phyloP scores from a whole-genome alignment of 2,329 filamentous ascomycete species.

The Fusarium sp. region DNA sequence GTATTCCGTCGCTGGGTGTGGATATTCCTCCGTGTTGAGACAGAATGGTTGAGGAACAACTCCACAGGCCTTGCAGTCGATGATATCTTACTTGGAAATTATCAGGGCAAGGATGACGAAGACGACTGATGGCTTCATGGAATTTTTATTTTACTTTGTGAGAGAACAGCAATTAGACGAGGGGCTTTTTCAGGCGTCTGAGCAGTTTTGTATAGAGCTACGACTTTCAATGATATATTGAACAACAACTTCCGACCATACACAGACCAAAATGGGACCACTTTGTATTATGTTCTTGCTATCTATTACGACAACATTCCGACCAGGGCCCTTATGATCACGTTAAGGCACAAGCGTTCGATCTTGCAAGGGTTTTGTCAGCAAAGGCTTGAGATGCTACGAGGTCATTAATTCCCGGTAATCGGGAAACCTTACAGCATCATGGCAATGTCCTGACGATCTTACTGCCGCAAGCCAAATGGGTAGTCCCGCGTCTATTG shows the following conservation, averaged over 20 bases:
- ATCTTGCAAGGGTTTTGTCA: constrained; percentile 1
- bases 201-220: constrained; percentile 37
- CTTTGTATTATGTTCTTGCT: constrained; percentile 4
- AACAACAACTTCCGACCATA: constrained; percentile 19
- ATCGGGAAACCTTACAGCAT: constrained; percentile 22
- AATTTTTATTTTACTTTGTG: neutral
- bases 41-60: constrained; percentile 80
- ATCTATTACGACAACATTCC: constrained; percentile 14
- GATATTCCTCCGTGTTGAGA: constrained; percentile 96
- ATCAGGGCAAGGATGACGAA: constrained; percentile 67
- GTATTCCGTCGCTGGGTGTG: constrained; percentile 92
- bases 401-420: constrained; percentile 37
- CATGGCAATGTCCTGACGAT: constrained; percentile 27
- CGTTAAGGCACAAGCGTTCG: neutral
- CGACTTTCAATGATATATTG: constrained; percentile 28
- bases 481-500: constrained; percentile 21
- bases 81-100: constrained; percentile 81
- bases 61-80: constrained; percentile 66
- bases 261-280: constrained; percentile 9
- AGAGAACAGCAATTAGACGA: constrained; percentile 14
- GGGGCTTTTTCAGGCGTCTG: constrained; percentile 19
- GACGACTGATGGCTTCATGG: constrained; percentile 47
- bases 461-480: constrained; percentile 6
- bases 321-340: neutral
- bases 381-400: constrained; percentile 27